Percentiles rank a stretch among this genome's conserved stretches.
phyloP scores from a whole-genome alignment of 2,329 filamentous ascomycete genomes.

The Phialocephala subalpina region DNA sequence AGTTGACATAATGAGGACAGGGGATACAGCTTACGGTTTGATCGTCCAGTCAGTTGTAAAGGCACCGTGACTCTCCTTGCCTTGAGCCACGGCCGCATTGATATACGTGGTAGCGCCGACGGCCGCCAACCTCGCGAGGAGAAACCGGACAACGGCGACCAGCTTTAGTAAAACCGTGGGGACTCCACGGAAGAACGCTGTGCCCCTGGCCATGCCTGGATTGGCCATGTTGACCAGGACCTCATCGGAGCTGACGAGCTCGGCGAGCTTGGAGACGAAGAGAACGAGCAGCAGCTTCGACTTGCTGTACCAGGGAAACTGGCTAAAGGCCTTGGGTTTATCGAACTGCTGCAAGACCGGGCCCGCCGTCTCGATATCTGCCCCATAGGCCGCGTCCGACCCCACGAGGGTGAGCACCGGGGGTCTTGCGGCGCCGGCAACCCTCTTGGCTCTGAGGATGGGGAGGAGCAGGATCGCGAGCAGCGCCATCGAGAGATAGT shows the following conservation, averaged over 20 bases:
- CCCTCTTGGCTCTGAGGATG: not conserved
- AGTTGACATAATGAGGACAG: not conserved
- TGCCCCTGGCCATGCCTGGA: too few species aligned
- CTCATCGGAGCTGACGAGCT: too few species aligned
- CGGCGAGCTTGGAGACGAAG: too few species aligned
- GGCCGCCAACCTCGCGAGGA: not conserved
- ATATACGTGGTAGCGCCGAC: constrained; percentile 11
- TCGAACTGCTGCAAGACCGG: too few species aligned
- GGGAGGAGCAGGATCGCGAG: not conserved
- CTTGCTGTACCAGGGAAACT: too few species aligned
- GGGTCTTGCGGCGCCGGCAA: not conserved
- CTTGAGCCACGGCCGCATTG: constrained; percentile 12
- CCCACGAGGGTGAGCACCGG: not conserved
- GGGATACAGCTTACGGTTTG: constrained; percentile 48
- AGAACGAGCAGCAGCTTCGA: too few species aligned
- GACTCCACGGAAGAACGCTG: too few species aligned
- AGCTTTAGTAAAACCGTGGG: not conserved
- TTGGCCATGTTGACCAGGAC: too few species aligned
- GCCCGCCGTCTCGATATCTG: too few species aligned
- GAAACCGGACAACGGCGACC: not conserved
- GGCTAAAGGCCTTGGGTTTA: too few species aligned
- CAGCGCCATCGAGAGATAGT: not conserved
- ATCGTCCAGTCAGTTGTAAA: constrained; percentile 58
- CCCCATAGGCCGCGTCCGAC: constrained; percentile 4
- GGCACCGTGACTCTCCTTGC: constrained; percentile 55